phyloP scores from a whole-genome alignment of 441 rosid species.

The Hura crepitans region DNA sequence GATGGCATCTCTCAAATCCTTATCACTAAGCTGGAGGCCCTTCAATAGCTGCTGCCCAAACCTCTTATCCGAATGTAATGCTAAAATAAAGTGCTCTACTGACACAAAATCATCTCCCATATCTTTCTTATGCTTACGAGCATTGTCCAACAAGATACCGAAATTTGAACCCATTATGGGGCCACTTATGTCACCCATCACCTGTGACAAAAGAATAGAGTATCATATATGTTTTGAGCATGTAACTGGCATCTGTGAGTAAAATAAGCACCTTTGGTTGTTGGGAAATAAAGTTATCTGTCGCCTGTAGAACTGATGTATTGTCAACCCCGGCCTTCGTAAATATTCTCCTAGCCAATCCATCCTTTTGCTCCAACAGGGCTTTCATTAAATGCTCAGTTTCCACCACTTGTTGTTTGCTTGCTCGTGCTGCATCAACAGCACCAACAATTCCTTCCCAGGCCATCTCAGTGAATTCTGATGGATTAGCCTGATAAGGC shows the following conservation, averaged over 20 bases:
- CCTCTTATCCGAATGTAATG: constrained; percentile 64
- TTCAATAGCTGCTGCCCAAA: constrained; percentile 64
- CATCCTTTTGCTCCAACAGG: constrained; percentile 86
- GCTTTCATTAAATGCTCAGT: constrained; percentile 91
- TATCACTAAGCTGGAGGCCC: constrained; percentile 51
- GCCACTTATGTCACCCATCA: constrained; percentile 61
- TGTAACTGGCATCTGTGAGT: not conserved
- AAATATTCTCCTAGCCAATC: constrained; percentile 73
- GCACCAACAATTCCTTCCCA: constrained; percentile 78
- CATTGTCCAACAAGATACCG: constrained; percentile 47
- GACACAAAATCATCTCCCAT: constrained; percentile 79
- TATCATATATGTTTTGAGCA: not conserved
- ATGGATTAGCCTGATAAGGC: constrained; percentile 45
- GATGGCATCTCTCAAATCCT: constrained; percentile 63
- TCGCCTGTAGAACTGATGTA: constrained; percentile 60
- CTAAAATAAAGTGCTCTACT: constrained; percentile 63
- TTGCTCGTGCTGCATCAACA: constrained; percentile 61
- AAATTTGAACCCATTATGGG: constrained; percentile 59
- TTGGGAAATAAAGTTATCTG: constrained; percentile 52
- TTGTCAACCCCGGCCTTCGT: constrained; percentile 73
- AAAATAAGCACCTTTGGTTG: constrained; percentile 60
- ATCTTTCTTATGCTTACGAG: constrained; percentile 60
- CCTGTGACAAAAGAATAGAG: constrained; percentile 35
- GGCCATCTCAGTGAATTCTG: constrained; percentile 84
- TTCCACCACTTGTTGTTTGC: constrained; percentile 70